Conservation (phyloP, 768 basidiomycete species). For the Psilocybe tampanensis region DNA sequence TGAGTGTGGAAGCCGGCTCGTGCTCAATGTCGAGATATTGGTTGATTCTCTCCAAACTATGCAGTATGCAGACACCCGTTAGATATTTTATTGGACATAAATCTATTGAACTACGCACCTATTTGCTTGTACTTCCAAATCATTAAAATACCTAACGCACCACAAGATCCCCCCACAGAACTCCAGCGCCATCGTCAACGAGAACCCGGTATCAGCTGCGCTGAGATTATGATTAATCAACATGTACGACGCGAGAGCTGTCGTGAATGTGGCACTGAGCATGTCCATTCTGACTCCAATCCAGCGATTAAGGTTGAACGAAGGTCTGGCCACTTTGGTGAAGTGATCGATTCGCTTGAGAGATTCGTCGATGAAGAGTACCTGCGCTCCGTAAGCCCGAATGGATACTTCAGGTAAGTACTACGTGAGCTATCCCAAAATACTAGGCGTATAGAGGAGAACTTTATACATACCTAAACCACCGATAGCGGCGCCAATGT, state of each 20-base stretch:
- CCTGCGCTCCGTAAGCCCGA: constrained; percentile 65
- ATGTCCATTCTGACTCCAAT: constrained; percentile 55
- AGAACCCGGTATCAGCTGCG: constrained; percentile 51
- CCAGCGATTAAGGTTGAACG: constrained; percentile 54
- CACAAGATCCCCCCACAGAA: constrained; percentile 61
- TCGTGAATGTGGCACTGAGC: constrained; percentile 56
- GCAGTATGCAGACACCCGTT: no score
- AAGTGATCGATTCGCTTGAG: constrained; percentile 56
- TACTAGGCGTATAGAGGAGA: not conserved
- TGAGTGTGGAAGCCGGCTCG: constrained; percentile 42
- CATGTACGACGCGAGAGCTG: constrained; percentile 56
- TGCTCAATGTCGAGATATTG: constrained; percentile 61
- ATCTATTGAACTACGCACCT: constrained; percentile 29
- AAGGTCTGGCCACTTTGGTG: constrained; percentile 43
- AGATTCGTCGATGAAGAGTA: constrained; percentile 46
- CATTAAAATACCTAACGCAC: constrained; percentile 43
- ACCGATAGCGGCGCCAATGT: constrained; percentile 44
- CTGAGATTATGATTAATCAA: constrained; percentile 34
- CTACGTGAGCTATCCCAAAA: not conserved
- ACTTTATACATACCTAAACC: constrained; percentile 50
- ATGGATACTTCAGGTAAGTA: constrained; percentile 44
- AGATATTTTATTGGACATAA: no score
- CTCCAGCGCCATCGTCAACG: constrained; percentile 58
- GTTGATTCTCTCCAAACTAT: constrained; percentile 64
- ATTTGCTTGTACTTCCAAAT: constrained; percentile 46